phyloP scores from a whole-genome alignment of 768 basidiomycete genomes.

The Pulveroboletus sp. region DNA sequence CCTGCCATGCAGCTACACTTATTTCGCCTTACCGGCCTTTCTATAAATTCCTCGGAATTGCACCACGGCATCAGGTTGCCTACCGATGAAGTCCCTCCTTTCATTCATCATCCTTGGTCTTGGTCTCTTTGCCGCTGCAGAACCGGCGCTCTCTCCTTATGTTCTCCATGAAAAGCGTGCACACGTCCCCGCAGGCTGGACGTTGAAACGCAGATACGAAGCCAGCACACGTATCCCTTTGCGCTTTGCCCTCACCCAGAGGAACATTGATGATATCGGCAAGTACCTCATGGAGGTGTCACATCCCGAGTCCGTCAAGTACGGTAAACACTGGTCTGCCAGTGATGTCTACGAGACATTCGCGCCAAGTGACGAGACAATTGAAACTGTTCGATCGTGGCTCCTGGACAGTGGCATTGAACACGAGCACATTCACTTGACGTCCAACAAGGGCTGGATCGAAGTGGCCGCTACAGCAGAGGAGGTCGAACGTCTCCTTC shows the following conservation, averaged over 20 bases:
- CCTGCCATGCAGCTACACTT: slow-evolving; percentile 9
- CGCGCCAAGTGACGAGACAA: slow-evolving; percentile 24
- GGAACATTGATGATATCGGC: slow-evolving; percentile 27
- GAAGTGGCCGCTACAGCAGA: slow-evolving; percentile 27
- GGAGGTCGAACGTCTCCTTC: slow-evolving; percentile 34
- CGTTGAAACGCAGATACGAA: slow-evolving; percentile 35
- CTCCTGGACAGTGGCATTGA: slow-evolving; percentile 27
- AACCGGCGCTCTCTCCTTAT: slow-evolving; percentile 19
- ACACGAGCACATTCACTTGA: slow-evolving; percentile 18
- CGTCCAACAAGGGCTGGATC: slow-evolving; percentile 24
- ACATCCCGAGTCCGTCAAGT: slow-evolving; percentile 31
- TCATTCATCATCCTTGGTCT: slow-evolving; percentile 15
- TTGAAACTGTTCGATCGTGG: slow-evolving; percentile 28
- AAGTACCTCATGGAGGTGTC: slow-evolving; percentile 32
- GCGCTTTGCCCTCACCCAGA: slow-evolving; percentile 32
- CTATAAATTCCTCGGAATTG: slow-evolving; percentile 7
- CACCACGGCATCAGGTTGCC: background rate
- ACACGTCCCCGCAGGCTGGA: slow-evolving; percentile 36
- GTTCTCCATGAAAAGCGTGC: slow-evolving; percentile 41
- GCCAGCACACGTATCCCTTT: slow-evolving; percentile 27
- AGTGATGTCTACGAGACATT: slow-evolving; percentile 27
- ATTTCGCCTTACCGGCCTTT: slow-evolving; percentile 7
- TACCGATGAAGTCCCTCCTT: slow-evolving; percentile 15
- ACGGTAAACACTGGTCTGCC: slow-evolving; percentile 32
- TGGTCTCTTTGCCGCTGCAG: slow-evolving; percentile 17